Evolutionary conservation across 2,329 filamentous ascomycete species (phyloP).

Genomic region (Verruconis gallopava): DNA sequence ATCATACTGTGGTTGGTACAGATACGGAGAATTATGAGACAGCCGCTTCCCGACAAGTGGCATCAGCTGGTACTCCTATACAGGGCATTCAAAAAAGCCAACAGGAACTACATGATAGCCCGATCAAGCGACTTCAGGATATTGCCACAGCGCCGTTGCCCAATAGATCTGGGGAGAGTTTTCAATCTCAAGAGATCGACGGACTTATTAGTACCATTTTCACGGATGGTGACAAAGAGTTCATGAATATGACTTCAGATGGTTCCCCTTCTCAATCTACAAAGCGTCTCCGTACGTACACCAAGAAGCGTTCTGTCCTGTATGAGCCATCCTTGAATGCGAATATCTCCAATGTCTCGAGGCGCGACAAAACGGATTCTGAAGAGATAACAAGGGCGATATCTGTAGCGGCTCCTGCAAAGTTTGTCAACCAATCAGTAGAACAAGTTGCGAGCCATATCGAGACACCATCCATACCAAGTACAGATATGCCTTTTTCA

Average conservation of each 20-base stretch:
- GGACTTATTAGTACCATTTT: slow-evolving; percentile 23
- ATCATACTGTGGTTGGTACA: too few species aligned
- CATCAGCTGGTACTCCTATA: too few species aligned
- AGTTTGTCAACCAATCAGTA: too few species aligned
- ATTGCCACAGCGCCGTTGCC: not conserved
- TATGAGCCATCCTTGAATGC: slow-evolving; percentile 7
- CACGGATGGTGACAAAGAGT: slow-evolving; percentile 24
- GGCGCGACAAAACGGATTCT: too few species aligned
- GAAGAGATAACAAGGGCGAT: too few species aligned
- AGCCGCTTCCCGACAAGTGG: too few species aligned
- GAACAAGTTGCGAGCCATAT: too few species aligned
- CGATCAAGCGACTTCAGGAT: not conserved
- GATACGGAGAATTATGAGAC: too few species aligned
- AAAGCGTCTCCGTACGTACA: not conserved
- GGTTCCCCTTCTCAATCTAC: slow-evolving; percentile 9
- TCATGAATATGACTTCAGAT: slow-evolving; percentile 19
- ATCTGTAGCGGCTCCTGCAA: too few species aligned
- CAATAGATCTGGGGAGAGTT: slow-evolving; percentile 7
- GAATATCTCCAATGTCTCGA: not conserved
- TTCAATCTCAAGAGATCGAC: slow-evolving; percentile 16
- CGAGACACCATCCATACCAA: too few species aligned
- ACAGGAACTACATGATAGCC: not conserved
- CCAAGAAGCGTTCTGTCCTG: slow-evolving; percentile 10
- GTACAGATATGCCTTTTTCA: too few species aligned
- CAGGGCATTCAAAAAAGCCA: too few species aligned